A percentile compares a stretch with the other conserved stretches of the same genome.
Evolutionary conservation across 345 rosid species (phyloP).

Genomic region (Lumnitzera racemosa): DNA sequence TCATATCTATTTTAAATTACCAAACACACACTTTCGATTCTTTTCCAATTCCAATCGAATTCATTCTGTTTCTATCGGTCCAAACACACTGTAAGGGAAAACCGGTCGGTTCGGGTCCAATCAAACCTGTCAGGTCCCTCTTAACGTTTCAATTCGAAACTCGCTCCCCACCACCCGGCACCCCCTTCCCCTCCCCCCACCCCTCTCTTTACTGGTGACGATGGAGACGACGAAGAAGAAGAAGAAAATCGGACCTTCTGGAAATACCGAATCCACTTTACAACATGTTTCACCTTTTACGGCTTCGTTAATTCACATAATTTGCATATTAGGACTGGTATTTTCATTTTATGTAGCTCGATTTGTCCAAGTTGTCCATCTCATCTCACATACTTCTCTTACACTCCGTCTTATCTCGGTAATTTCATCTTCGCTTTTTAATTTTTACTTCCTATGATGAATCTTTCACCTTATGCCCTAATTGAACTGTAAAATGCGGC

Average conservation of each 20-base stretch:
- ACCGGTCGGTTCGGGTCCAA: too few species aligned
- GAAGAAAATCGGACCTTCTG: background rate
- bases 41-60: too few species aligned
- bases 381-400: conserved; percentile 48
- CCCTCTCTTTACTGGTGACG: too few species aligned
- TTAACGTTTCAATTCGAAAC: too few species aligned
- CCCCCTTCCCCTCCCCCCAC: too few species aligned
- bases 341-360: conserved; percentile 42
- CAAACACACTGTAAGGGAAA: too few species aligned
- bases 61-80: too few species aligned
- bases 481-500: background rate
- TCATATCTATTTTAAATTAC: too few species aligned
- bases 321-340: conserved; percentile 36
- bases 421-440: background rate
- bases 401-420: conserved; percentile 64
- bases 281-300: conserved; percentile 14
- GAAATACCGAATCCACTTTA: background rate
- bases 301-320: conserved; percentile 26
- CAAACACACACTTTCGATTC: too few species aligned
- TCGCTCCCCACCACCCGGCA: too few species aligned
- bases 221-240: conserved; percentile 2
- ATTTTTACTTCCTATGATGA: background rate
- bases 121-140: too few species aligned
- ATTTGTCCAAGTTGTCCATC: conserved; percentile 34
- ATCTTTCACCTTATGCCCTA: background rate